phyloP scores from a whole-genome alignment of 1,284 basidiomycete species.

The Cystobasidiaceae sp. region DNA sequence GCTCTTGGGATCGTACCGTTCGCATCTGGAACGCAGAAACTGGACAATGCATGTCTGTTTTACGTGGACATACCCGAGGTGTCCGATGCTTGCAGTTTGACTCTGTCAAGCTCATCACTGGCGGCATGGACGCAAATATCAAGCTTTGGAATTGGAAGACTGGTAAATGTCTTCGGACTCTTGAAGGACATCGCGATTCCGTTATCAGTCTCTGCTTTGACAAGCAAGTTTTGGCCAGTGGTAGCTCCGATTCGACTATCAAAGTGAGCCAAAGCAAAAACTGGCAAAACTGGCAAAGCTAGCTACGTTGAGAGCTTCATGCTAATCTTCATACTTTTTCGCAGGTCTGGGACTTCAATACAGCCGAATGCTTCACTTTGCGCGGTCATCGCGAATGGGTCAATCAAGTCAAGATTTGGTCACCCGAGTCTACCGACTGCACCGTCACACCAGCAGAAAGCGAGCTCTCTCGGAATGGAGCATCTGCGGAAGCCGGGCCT shows the following conservation, averaged over 20 bases:
- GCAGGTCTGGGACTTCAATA: conserved; percentile 79
- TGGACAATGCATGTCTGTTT: conserved; percentile 71
- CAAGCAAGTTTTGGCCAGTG: conserved; percentile 82
- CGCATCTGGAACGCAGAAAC: conserved; percentile 97
- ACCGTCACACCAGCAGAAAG: conserved; percentile 50
- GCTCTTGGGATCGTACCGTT: conserved; percentile 91
- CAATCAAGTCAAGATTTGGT: conserved; percentile 87
- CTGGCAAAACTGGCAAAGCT: not conserved
- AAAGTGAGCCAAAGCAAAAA: conserved; percentile 54
- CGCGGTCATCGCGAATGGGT: conserved; percentile 96
- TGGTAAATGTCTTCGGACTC: conserved; percentile 78
- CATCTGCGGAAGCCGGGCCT: not conserved
- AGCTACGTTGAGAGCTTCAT: too few relatives aligned
- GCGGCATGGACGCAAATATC: conserved; percentile 91
- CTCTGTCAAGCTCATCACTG: conserved; percentile 90
- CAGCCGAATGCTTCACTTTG: conserved; percentile 84
- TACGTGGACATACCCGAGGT: conserved; percentile 85
- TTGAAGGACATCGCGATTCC: conserved; percentile 85
- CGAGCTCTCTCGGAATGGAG: conserved; percentile 34
- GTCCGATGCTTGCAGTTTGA: conserved; percentile 94
- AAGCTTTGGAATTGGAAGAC: conserved; percentile 96
- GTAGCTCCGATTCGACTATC: conserved; percentile 82
- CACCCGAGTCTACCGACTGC: conserved; percentile 53
- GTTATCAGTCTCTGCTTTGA: conserved; percentile 92
- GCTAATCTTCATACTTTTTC: not conserved